These are phyloP conservation scores for Balakata baccata DNA, from an alignment of 345 rosid species.

Conservation along the genomic window DNA sequence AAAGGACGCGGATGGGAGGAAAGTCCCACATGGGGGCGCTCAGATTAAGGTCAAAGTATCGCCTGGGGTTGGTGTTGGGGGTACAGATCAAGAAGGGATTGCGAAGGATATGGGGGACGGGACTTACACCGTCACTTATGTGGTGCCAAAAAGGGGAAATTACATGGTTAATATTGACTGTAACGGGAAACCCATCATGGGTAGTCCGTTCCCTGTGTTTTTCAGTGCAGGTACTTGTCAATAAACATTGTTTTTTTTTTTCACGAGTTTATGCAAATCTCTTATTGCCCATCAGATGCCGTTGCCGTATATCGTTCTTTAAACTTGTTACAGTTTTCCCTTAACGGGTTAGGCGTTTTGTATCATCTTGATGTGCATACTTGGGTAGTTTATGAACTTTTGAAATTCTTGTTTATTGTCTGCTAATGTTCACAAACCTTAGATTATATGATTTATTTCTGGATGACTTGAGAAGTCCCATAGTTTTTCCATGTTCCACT, in stretches of 20 bases:
- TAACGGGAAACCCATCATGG: slow-evolving; percentile 82
- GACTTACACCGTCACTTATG: slow-evolving; percentile 77
- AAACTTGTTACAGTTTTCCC: too few relatives aligned
- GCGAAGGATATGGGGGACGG: slow-evolving; percentile 97
- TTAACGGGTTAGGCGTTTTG: too few relatives aligned
- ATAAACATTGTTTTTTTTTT: neutral
- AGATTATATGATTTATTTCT: neutral
- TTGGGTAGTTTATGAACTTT: neutral
- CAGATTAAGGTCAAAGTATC: slow-evolving; percentile 68
- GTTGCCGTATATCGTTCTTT: too few relatives aligned
- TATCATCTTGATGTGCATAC: too few relatives aligned
- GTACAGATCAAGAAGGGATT: slow-evolving; percentile 81
- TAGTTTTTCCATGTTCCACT: neutral
- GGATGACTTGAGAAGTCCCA: slow-evolving; percentile 1
- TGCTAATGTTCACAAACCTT: neutral
- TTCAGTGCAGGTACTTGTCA: slow-evolving; percentile 77
- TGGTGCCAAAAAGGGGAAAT: slow-evolving; percentile 95
- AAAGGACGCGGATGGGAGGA: slow-evolving; percentile 87
- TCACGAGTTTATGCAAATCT: neutral
- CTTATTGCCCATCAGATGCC: neutral
- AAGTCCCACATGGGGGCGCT: slow-evolving; percentile 70
- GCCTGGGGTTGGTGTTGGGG: slow-evolving; percentile 94
- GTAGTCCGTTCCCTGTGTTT: slow-evolving; percentile 97
- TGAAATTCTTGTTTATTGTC: neutral
- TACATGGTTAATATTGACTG: slow-evolving; percentile 91